A percentile compares a stretch with the other conserved stretches of the same genome.
These are phyloP conservation scores for Myxozyma lipomycoides DNA, from an alignment of 805 yeast genomes.

Conservation along the genomic window DNA sequence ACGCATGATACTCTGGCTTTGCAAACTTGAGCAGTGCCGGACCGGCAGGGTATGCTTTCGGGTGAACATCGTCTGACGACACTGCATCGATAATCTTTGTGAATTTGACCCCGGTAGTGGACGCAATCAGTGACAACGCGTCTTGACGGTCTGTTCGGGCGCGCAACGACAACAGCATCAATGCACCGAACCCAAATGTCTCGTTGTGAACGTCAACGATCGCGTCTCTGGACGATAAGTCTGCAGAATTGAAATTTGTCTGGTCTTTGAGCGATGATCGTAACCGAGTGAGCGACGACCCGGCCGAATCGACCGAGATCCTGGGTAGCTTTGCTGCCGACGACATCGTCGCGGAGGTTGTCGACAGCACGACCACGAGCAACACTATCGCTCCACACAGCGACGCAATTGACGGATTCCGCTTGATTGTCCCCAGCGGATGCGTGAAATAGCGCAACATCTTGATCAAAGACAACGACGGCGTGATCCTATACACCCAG, in stretches of 20 bases:
- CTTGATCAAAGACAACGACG: too few relatives aligned
- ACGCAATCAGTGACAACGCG: slow-evolving; percentile 16
- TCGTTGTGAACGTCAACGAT: slow-evolving; percentile 2
- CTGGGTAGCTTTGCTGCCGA: not conserved
- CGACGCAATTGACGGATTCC: not conserved
- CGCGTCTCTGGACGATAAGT: not conserved
- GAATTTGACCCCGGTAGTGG: slow-evolving; percentile 10
- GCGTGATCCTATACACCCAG: too few relatives aligned
- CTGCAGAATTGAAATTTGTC: not conserved
- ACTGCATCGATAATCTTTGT: slow-evolving; percentile 9
- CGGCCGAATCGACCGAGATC: not conserved
- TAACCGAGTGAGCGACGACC: not conserved
- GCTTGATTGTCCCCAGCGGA: not conserved
- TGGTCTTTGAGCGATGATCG: not conserved
- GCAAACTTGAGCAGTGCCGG: not conserved
- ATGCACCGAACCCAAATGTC: slow-evolving; percentile 17
- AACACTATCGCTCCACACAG: not conserved
- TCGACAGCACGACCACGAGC: not conserved
- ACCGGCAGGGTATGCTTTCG: slow-evolving; percentile 11
- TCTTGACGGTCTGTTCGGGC: slow-evolving; percentile 21
- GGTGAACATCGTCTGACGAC: slow-evolving; percentile 6
- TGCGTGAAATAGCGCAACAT: not conserved
- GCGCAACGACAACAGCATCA: slow-evolving; percentile 14
- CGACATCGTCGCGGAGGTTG: not conserved
- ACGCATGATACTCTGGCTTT: not conserved